phyloP scores from a whole-genome alignment of 768 basidiomycete genomes.

The Myochromella boudieri region DNA sequence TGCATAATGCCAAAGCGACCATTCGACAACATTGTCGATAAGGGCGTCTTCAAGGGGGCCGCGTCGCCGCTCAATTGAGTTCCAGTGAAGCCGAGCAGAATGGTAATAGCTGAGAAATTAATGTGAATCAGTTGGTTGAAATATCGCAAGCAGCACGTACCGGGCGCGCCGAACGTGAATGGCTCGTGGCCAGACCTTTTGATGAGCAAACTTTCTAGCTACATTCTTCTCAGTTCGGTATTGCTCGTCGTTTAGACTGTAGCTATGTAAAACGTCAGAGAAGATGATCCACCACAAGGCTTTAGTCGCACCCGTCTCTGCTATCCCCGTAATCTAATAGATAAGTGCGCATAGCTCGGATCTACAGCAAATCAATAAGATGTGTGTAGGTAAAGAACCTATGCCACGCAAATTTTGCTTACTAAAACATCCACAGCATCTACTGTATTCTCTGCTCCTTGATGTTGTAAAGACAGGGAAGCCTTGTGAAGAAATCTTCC shows the following conservation, averaged over 20 bases:
- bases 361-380: conserved; percentile 31
- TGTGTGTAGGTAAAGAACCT: background rate
- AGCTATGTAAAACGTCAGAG: conserved; percentile 32
- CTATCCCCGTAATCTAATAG: conserved; percentile 77
- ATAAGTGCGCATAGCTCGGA: conserved; percentile 68
- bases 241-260: conserved; percentile 55
- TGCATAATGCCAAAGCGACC: conserved; percentile 79
- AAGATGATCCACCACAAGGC: background rate
- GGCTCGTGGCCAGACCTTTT: conserved; percentile 77
- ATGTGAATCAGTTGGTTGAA: conserved; percentile 2
- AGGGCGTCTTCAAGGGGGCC: conserved; percentile 58
- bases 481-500: conserved; percentile 71
- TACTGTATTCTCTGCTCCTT: conserved; percentile 79
- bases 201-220: conserved; percentile 65
- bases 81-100: conserved; percentile 68
- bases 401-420: conserved; percentile 24
- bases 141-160: conserved; percentile 30
- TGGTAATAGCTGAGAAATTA: conserved; percentile 52
- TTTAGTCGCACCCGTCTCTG: conserved; percentile 42
- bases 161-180: conserved; percentile 66
- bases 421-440: conserved; percentile 79
- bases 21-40: conserved; percentile 71
- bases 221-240: conserved; percentile 62
- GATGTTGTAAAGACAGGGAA: conserved; percentile 62
- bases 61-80: conserved; percentile 66